Evolutionary conservation across 305 asterid species (phyloP).

Genomic region (Fraxinus platypoda): DNA sequence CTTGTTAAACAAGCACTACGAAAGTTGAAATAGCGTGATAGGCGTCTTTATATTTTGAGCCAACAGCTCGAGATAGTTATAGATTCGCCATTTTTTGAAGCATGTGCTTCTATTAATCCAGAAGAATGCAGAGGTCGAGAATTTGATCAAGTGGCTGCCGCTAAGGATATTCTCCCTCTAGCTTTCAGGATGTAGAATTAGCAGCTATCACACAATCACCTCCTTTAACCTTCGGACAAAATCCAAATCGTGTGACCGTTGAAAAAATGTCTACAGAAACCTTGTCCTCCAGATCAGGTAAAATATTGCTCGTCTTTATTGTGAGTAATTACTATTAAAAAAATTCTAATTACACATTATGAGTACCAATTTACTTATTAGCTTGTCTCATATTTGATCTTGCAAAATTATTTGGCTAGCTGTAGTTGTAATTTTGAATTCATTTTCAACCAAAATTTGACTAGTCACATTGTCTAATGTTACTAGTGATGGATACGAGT

Average conservation of each 20-base stretch:
- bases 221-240: slow-evolving; percentile 37
- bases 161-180: slow-evolving; percentile 39
- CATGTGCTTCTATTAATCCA: slow-evolving; percentile 36
- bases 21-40: slow-evolving; percentile 72
- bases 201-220: slow-evolving; percentile 39
- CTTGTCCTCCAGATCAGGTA: slow-evolving; percentile 68
- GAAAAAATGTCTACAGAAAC: slow-evolving; percentile 34
- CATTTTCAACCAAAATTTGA: background rate
- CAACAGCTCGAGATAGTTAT: slow-evolving; percentile 48
- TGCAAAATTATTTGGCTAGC: background rate
- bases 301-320: slow-evolving; percentile 10
- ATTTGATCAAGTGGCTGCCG: slow-evolving; percentile 28
- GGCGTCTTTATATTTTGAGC: slow-evolving; percentile 57
- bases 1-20: slow-evolving; percentile 68
- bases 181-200: slow-evolving; percentile 40
- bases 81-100: slow-evolving; percentile 54
- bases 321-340: background rate
- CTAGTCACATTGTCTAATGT: slow-evolving; percentile 14
- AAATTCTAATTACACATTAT: background rate
- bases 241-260: slow-evolving; percentile 20
- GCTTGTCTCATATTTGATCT: background rate
- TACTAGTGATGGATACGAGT: slow-evolving; percentile 44
- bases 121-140: slow-evolving; percentile 37
- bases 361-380: background rate
- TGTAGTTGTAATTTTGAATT: background rate